phyloP scores from a whole-genome alignment of 257 asterid species.

The Coffea eugenioides region DNA sequence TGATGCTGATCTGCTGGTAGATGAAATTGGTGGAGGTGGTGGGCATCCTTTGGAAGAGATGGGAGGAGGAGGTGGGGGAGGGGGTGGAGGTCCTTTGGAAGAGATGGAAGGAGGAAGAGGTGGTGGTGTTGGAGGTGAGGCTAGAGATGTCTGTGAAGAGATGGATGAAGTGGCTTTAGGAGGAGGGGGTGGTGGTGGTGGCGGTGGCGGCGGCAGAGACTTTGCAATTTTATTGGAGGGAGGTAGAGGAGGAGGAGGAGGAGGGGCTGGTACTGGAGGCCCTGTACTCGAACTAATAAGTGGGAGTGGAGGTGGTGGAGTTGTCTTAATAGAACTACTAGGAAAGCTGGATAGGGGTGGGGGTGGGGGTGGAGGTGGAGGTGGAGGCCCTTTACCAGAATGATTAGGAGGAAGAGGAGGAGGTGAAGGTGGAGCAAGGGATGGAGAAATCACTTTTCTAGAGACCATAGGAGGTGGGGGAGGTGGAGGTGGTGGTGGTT shows the following conservation, averaged over 20 bases:
- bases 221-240: constrained; percentile 3
- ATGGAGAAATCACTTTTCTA: constrained; percentile 7
- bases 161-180: not conserved
- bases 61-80: constrained; percentile 19
- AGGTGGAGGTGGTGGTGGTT: constrained; percentile 17
- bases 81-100: constrained; percentile 15
- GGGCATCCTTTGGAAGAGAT: constrained; percentile 15
- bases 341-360: constrained; percentile 9
- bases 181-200: constrained; percentile 21
- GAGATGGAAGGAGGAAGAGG: constrained; percentile 10
- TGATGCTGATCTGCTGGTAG: constrained; percentile 4
- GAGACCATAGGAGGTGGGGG: not conserved
- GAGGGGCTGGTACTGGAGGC: constrained; percentile 20
- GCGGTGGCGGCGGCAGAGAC: not conserved
- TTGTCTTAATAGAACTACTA: too few relatives aligned
- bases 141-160: not conserved
- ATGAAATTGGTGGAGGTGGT: constrained; percentile 19
- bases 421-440: constrained; percentile 13
- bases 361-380: constrained; percentile 16
- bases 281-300: too few relatives aligned
- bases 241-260: constrained; percentile 39
- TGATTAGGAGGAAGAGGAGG: not conserved
- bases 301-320: too few relatives aligned
- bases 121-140: constrained; percentile 3
- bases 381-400: constrained; percentile 9